Conservation (phyloP, 2,329 filamentous ascomycete genomes). For the Corynespora cassiicola region DNA sequence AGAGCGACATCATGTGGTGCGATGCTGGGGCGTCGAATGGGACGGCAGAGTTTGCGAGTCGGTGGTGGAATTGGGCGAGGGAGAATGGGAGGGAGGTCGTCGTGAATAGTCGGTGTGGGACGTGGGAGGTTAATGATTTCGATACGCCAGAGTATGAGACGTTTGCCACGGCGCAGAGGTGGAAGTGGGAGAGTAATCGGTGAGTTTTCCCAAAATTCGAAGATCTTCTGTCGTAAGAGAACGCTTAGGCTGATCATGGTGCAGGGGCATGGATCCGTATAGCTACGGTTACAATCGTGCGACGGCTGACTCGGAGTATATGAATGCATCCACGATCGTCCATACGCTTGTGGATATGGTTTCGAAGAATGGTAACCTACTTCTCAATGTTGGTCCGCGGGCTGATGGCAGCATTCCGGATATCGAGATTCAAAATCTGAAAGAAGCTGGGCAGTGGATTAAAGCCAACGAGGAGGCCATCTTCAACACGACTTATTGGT, state of each 20-base stretch:
- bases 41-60: slow-evolving; percentile 50
- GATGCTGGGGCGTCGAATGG: slow-evolving; percentile 54
- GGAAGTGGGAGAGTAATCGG: slow-evolving; percentile 67
- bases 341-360: slow-evolving; percentile 59
- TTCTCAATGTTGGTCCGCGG: slow-evolving; percentile 64
- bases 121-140: slow-evolving; percentile 58
- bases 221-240: too few species aligned
- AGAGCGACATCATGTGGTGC: slow-evolving; percentile 57
- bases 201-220: too few species aligned
- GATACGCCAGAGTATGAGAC: slow-evolving; percentile 66
- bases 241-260: too few species aligned
- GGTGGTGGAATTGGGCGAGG: slow-evolving; percentile 51
- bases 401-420: slow-evolving; percentile 62
- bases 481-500: slow-evolving; percentile 65
- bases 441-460: slow-evolving; percentile 63
- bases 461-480: slow-evolving; percentile 60
- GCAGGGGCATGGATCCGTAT: slow-evolving; percentile 68
- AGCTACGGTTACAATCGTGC: slow-evolving; percentile 66
- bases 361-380: slow-evolving; percentile 62
- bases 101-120: slow-evolving; percentile 65
- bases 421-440: slow-evolving; percentile 55
- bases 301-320: slow-evolving; percentile 57
- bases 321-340: slow-evolving; percentile 59
- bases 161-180: slow-evolving; percentile 56
- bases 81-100: slow-evolving; percentile 55